These are phyloP conservation scores for Penicillium psychrofluorescens DNA, from an alignment of 495 filamentous ascomycete species.

Conservation along the genomic window DNA sequence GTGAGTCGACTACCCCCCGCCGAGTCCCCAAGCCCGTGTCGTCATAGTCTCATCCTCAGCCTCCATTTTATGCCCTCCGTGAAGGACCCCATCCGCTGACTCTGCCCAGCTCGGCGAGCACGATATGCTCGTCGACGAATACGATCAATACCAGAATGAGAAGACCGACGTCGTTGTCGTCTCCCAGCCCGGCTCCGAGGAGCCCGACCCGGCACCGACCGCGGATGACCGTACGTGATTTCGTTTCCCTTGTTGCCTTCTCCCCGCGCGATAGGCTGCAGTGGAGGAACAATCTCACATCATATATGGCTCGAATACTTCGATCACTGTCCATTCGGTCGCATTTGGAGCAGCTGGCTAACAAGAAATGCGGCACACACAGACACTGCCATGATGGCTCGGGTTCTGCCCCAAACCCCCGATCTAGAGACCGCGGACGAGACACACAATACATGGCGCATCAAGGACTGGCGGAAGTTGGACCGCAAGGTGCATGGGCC, in stretches of 20 bases:
- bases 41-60: conserved; percentile 12
- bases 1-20: conserved; percentile 22
- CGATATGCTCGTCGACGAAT: conserved; percentile 67
- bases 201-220: conserved; percentile 44
- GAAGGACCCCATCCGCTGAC: too few relatives aligned
- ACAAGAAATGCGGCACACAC: conserved; percentile 11
- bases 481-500: conserved; percentile 79
- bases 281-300: too few relatives aligned
- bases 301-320: too few relatives aligned
- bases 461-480: conserved; percentile 70
- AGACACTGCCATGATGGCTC: conserved; percentile 81
- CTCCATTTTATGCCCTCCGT: conserved; percentile 3
- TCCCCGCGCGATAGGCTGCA: background rate
- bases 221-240: conserved; percentile 66
- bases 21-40: conserved; percentile 15
- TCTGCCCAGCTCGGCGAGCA: conserved; percentile 28
- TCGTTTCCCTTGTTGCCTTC: conserved; percentile 6
- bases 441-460: conserved; percentile 71
- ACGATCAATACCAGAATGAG: conserved; percentile 67
- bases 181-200: conserved; percentile 55
- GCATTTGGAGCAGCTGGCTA: conserved; percentile 3
- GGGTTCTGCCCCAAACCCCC: conserved; percentile 62
- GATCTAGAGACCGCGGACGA: conserved; percentile 70
- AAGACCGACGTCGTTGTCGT: conserved; percentile 82
- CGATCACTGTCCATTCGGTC: background rate